These are phyloP conservation scores for Puya raimondii DNA, from an alignment of 176 grass and related monocot genomes.

Conservation along the genomic window DNA sequence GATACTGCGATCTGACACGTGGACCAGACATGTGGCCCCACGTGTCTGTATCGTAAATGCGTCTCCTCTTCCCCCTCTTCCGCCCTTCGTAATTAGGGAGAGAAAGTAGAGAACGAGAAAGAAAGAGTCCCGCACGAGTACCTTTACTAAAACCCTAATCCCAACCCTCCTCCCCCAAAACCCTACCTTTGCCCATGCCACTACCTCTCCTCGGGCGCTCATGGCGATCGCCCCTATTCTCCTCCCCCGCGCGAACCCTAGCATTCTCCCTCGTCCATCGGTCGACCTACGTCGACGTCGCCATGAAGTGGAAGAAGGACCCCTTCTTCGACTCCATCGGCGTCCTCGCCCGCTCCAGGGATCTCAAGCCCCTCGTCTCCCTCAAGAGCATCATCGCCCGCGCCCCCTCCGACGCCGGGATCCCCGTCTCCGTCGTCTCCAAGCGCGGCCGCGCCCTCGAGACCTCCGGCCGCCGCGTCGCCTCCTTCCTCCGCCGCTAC, in stretches of 20 bases:
- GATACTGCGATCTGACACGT: too few relatives aligned
- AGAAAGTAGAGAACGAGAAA: too few relatives aligned
- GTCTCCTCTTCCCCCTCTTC: too few relatives aligned
- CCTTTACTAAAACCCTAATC: too few relatives aligned
- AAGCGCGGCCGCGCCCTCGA: constrained; percentile 50
- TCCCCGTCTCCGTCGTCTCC: constrained; percentile 58
- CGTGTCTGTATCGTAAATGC: too few relatives aligned
- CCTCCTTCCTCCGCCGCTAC: constrained; percentile 63
- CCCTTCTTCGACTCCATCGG: constrained; percentile 41
- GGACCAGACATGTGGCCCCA: too few relatives aligned
- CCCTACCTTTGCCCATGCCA: too few relatives aligned
- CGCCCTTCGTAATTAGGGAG: too few relatives aligned
- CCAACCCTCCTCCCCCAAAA: too few relatives aligned
- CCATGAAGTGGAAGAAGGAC: constrained; percentile 87
- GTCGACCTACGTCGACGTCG: constrained; percentile 53
- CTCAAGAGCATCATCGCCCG: constrained; percentile 34
- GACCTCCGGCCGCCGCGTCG: constrained; percentile 39
- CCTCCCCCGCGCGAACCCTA: constrained; percentile 5
- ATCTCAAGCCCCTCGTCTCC: constrained; percentile 43
- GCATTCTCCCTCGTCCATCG: constrained; percentile 22
- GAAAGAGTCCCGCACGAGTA: too few relatives aligned
- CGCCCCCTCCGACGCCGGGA: constrained; percentile 17
- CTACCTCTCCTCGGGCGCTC: too few relatives aligned
- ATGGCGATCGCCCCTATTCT: too few relatives aligned
- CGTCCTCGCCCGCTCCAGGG: constrained; percentile 38